Conservation (phyloP, 805 yeast genomes). For the Vanderwaltozyma yarrowii region DNA sequence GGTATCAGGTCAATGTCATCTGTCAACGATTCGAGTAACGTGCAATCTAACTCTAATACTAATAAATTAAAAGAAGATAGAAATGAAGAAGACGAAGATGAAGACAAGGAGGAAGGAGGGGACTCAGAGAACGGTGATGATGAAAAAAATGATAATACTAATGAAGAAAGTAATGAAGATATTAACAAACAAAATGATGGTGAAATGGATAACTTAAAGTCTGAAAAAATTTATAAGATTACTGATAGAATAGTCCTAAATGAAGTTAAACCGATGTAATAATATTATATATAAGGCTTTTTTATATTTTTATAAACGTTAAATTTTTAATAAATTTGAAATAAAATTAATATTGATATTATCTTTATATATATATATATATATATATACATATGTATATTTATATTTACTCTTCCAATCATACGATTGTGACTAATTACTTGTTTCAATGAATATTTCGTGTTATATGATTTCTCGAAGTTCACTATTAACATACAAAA, state of each 20-base stretch:
- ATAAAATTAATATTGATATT: too few relatives aligned
- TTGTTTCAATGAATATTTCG: too few relatives aligned
- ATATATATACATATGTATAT: too few relatives aligned
- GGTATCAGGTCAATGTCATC: too few relatives aligned
- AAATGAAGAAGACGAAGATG: background rate
- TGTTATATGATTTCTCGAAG: too few relatives aligned
- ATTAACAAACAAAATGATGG: slow-evolving; percentile 8
- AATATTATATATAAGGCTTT: too few relatives aligned
- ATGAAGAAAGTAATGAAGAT: slow-evolving; percentile 1
- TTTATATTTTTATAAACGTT: too few relatives aligned
- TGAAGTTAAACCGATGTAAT: slow-evolving; percentile 21
- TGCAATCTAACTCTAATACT: background rate
- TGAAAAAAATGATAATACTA: slow-evolving; percentile 10
- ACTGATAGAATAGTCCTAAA: slow-evolving; percentile 20
- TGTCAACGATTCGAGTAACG: background rate
- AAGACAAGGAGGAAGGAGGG: slow-evolving; percentile 3
- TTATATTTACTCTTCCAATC: too few relatives aligned
- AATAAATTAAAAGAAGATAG: background rate
- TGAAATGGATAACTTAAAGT: slow-evolving; percentile 5
- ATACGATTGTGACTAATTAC: too few relatives aligned
- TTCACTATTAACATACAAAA: too few relatives aligned
- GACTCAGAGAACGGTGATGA: slow-evolving; percentile 3
- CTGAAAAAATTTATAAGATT: slow-evolving; percentile 19
- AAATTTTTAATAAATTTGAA: too few relatives aligned
- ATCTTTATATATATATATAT: too few relatives aligned